Base-by-base conservation (phyloP, 441 rosid species). In the Hypseocharis bilobata region DNA sequence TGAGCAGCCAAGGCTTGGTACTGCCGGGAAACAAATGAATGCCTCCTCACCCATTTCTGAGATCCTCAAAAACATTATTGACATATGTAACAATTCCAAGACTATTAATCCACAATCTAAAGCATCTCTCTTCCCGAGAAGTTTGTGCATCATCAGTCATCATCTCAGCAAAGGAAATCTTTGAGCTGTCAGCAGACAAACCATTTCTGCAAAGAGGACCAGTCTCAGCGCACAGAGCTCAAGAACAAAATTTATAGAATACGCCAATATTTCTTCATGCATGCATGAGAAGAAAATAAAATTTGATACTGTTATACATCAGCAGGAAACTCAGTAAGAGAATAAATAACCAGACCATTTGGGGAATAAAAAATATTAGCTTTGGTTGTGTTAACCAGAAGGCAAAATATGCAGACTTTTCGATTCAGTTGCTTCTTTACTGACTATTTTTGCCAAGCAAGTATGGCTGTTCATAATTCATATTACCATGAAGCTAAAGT, bases 51-150 rank as follows among this genome's bases (percentile, higher is more conserved):
- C 99, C 99, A 74, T 85, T 85, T 74, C 96, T 83, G 65, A 89
- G 84, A 81, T 94, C 99, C 81, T 94, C 99, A 72, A 91, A 91
- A 66, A 91, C 78, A 74, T 89, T 85, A 69, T 91, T 88, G 66
- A 91, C 89, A 44, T 89, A 84, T 23, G 96, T 82, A 23, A 87
- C 79, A 76, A 73, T 76, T 71, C 96, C 99, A 60, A 91, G 88
- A 85, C 96, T 94, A 78, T 94, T 94, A 62, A 94, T 94, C 99
- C 99, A 94, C 62, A 94, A 78, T 20, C 98, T 88, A 86, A 91
- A 94, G 77, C 98, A 91, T 81, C 96, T 85, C 82, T 94, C 99
- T 80, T 94, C 99, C 30, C 96, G 82, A 64, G 98, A 94, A 69
- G 96, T 91, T 79, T 94, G 80, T 5, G 71, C 83, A 78, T 94